Evolutionary conservation across 78 protist species (phyloP), one percentile per base, ranked within the genome.

Genomic region (Ministeria vibrans): DNA sequence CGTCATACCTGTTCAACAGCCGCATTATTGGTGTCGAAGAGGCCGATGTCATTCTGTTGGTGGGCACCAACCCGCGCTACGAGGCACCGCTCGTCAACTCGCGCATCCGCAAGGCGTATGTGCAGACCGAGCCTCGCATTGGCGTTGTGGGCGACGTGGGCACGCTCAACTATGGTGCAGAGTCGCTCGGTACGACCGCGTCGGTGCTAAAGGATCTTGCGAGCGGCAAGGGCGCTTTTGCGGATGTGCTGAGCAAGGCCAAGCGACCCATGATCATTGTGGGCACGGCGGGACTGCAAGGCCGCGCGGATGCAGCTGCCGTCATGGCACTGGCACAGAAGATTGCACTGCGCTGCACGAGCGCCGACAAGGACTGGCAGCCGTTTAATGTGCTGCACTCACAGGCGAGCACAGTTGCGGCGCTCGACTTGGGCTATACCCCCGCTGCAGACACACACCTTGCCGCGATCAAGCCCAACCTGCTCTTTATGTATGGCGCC

Each of bases 1-100:
- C 78, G 27, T 49, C 28, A 55, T 86, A 86, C 80, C 36, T 78
- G 36, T 20, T 86, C 80, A 82, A 82, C 81, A 39, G 74, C 22
- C 27, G 75, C 45, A 76, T 87, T 38, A 55, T 25, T 22, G 91
- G 85, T 5, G 45, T 77, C 41, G 91, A 87, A 43, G 76, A 79
- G 70, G 75, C 83, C 55, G 91, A 87, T 42, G 68, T 45, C 18
- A 11, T 82, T 68, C 81, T 87, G 30, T 23, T 87, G 13, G 82
- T 87, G 15, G 87, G 87, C 43, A 43, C 87, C 53, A 79, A 82
- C 85, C 86, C 84, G 38, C 79, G 87, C 42, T 30, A 11, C 78
- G 87, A 87, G 81, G 90, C 87, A 1, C 79, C 91, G 32, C 53
- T 83, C 38, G 15, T 87, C 78, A 82, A 87, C 82, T 6, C 87